Evolutionary conservation across 176 grass and related monocot genomes (phyloP).

Genomic region (Carex littledalei): DNA sequence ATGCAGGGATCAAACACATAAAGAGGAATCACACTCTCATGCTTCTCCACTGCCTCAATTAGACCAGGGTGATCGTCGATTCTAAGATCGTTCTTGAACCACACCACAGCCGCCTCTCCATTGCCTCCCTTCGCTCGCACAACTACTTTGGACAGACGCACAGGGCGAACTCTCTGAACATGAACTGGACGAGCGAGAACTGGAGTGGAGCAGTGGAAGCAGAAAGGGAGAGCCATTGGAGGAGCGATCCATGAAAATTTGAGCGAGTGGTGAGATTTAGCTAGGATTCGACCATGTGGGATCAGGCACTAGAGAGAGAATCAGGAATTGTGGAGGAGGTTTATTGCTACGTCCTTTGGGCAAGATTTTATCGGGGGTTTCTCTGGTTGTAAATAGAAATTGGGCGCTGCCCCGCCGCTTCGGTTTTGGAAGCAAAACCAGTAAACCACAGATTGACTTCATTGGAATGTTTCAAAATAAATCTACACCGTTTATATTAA

Average conservation of each 20-base stretch:
- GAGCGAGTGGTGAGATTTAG: conserved; percentile 33
- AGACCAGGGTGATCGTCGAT: conserved; percentile 76
- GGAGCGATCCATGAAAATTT: conserved; percentile 44
- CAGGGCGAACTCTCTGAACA: background rate
- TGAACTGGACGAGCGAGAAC: background rate
- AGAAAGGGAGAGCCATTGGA: conserved; percentile 58
- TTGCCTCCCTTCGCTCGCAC: background rate
- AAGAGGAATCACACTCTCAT: conserved; percentile 60
- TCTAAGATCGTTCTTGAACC: conserved; percentile 98
- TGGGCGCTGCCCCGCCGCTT: background rate
- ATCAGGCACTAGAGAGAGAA: background rate
- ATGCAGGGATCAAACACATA: conserved; percentile 91
- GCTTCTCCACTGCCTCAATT: conserved; percentile 41
- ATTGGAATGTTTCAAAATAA: too few species aligned
- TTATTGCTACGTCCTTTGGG: conserved; percentile 11
- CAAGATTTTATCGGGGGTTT: background rate
- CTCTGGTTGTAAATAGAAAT: background rate
- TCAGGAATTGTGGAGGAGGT: conserved; percentile 56
- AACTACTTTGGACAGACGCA: background rate
- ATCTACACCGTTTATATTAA: too few species aligned
- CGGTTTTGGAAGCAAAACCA: background rate
- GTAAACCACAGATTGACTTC: too few species aligned
- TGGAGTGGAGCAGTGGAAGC: conserved; percentile 28
- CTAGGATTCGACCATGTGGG: conserved; percentile 43
- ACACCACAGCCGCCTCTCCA: conserved; percentile 55